Evolutionary conservation across 805 yeast species (phyloP).

Genomic region (Lipomyces orientalis): DNA sequence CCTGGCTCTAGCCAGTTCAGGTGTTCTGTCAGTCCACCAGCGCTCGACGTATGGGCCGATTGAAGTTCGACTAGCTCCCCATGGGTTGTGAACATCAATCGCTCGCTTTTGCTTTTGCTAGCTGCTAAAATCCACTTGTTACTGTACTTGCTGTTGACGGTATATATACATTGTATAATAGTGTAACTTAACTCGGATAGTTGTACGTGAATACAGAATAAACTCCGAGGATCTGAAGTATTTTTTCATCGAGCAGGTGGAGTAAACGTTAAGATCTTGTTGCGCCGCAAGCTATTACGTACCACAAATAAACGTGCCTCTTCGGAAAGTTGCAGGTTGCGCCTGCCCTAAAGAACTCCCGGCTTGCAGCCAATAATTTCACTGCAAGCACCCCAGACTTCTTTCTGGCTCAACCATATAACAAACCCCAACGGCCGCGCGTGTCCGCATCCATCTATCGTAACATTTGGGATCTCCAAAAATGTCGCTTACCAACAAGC

Average conservation of each 20-base stretch:
- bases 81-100: neutral
- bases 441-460: neutral
- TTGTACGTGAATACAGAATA: neutral
- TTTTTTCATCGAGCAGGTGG: too few relatives aligned
- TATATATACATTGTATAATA: neutral
- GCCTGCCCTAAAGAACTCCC: too few relatives aligned
- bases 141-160: neutral
- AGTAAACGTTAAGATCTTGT: too few relatives aligned
- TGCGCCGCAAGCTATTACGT: too few relatives aligned
- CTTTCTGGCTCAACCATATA: neutral
- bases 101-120: neutral
- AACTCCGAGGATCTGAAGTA: neutral
- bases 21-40: conserved; percentile 22
- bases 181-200: neutral
- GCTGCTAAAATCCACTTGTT: neutral
- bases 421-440: neutral
- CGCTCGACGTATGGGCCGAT: conserved; percentile 1
- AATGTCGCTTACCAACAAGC: conserved; percentile 93
- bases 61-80: conserved; percentile 8
- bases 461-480: conserved; percentile 5
- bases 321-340: too few relatives aligned
- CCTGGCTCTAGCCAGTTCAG: conserved; percentile 20
- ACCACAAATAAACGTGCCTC: too few relatives aligned
- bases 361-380: neutral
- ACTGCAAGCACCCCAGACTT: neutral